Base-by-base conservation (phyloP, 176 grass and related monocot genomes). In the Avena sativa region DNA sequence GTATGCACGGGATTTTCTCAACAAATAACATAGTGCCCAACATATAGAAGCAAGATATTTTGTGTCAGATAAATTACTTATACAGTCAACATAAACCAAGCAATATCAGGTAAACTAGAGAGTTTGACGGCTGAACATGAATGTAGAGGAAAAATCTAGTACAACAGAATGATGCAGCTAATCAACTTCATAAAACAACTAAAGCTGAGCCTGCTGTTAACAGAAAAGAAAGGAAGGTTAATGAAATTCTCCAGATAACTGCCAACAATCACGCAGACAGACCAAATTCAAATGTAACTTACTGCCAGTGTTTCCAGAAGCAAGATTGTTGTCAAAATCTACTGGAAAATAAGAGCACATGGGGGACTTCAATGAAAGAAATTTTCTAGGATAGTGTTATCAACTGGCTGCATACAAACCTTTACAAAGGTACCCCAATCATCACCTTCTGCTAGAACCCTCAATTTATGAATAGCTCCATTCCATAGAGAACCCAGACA, bases 401-500 rank as follows among this genome's bases (percentile, higher is more conserved):
- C 47, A 87, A 88, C 50, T 74, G 87, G 64, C 32, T 84, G 13
- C 83, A 75, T 46, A 88, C 86, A 74, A 71, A 99, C 97, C 94
- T 99, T 94, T 55, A 93, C 69, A 86, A 99, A 79, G 44, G 84
- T 83, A 81, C 58, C 63, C 93, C 93, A 99, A 56, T 99, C 89
- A 48, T 89, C 89, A 74, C 97, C 97, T 88, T 91, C 83, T 59
- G 94, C 92, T 63, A 99, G 43, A 89, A 88, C 38, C 85, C 87
- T 96, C 85, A 99, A 44, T 21, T 87, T 73, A 88, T 70, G 83
- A 90, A 98, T 64, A 25, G 85, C 86, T 80, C 81, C 59, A 80
- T 99, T 99, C 97, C 97, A 99, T 76, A 80, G 40, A 68, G 92
- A 91, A 78, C 92, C 92, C 23, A 94, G 11, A 23, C 75, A 63